phyloP scores from a whole-genome alignment of 306 rosid genomes.

The Cucumis cinereus region DNA sequence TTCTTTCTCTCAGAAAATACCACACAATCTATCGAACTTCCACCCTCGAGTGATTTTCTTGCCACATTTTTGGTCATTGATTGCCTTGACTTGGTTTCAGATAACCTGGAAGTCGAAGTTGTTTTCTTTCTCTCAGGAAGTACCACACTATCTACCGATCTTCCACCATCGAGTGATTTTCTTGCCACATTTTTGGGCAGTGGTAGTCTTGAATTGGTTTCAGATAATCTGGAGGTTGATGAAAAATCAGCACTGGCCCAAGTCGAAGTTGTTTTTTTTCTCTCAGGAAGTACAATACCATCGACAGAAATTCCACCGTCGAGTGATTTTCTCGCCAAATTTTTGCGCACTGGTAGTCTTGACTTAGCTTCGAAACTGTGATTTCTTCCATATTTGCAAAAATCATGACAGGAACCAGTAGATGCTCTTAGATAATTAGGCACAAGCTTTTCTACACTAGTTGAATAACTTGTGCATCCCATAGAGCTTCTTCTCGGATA shows the following conservation, averaged over 20 bases:
- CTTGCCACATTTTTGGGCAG: conserved; percentile 20
- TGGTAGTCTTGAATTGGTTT: too few relatives aligned
- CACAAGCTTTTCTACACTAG: conserved; percentile 15
- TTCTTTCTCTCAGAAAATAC: conserved; percentile 22
- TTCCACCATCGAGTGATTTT: conserved; percentile 16
- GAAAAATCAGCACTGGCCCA: background rate
- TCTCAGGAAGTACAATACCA: conserved; percentile 18
- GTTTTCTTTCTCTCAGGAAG: conserved; percentile 17
- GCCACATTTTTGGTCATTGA: conserved; percentile 18
- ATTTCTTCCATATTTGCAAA: conserved; percentile 61
- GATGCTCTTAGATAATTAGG: conserved; percentile 80
- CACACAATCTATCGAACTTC: conserved; percentile 11
- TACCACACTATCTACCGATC: conserved; percentile 16
- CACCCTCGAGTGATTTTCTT: conserved; percentile 18
- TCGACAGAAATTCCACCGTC: conserved; percentile 16
- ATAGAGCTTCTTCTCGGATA: conserved; percentile 36
- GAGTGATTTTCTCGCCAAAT: conserved; percentile 20
- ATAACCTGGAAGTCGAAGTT: background rate
- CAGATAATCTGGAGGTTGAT: too few relatives aligned
- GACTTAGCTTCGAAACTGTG: conserved; percentile 26
- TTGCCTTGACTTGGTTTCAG: too few relatives aligned
- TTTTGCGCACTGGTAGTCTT: conserved; percentile 23
- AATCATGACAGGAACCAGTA: conserved; percentile 82
- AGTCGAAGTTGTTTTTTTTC: conserved; percentile 9
- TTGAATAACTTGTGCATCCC: conserved; percentile 29